Conservation (phyloP, 345 rosid species). For the Eucalyptus curtisii region DNA sequence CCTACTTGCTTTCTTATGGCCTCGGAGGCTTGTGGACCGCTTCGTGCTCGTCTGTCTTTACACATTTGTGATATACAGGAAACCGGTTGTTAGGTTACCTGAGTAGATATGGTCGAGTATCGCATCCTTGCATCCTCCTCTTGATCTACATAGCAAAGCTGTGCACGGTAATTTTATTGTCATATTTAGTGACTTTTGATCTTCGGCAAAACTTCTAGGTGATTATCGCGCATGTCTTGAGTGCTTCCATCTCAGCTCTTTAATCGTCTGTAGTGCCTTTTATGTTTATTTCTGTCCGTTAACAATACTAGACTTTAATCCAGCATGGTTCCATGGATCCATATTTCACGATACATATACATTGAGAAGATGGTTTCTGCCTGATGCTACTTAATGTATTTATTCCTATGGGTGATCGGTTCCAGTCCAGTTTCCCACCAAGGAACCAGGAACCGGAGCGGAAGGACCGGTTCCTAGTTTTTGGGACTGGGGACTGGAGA, state of each 20-base stretch:
- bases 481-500: no score
- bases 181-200: not conserved
- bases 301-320: not conserved
- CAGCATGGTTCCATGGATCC: not conserved
- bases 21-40: not conserved
- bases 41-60: not conserved
- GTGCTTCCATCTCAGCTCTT: not conserved
- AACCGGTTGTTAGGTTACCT: not conserved
- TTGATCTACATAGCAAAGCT: not conserved
- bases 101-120: not conserved
- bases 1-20: not conserved
- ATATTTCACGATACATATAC: not conserved
- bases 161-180: not conserved
- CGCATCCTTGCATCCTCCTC: not conserved
- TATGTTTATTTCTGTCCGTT: not conserved
- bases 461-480: no score
- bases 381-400: not conserved
- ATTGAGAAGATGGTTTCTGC: not conserved
- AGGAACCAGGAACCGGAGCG: no score
- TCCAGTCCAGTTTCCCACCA: no score
- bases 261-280: not conserved
- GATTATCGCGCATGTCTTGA: not conserved
- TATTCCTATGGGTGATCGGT: not conserved
- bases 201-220: not conserved
- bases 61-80: not conserved